Base-by-base conservation (phyloP, 805 yeast species). In the Tanozyma kutaoensis region DNA sequence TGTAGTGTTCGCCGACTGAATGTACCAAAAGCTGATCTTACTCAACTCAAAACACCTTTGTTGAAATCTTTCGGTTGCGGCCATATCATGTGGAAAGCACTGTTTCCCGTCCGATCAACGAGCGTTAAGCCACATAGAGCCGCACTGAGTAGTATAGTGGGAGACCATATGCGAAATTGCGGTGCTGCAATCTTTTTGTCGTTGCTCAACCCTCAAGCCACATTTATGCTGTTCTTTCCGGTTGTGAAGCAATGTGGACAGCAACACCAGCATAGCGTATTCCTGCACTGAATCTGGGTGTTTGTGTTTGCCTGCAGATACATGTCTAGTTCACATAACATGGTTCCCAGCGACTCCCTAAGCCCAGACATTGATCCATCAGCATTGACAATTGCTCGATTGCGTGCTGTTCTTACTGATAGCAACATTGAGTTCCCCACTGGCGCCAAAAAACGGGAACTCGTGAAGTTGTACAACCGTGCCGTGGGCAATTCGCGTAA, bases 381-480 rank as follows among this genome's bases (percentile, higher is more conserved):
- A 15, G 55, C 62, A 22, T 55, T 78, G 36, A 77, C 72, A 27
- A 74, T 81, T 14, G 71, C 85, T 3, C 71, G 79, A 32, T 58
- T 88, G 43, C 66, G 91, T 40, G 65, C 72, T 14, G 62, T 82
- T 14, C 57, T 88, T 28, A 50, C 60, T 9, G 74, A 69, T 29
- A 67, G 82, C 43, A 62, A 67, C n/a, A 58, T 86, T n/a, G 48
- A 52, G 2, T 75, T 62, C 43, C 64, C 78, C 0, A 55, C 77
- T 1, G 57, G 65, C 24, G 76, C 85, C 5, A 80, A 75, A 44
- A 88, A 88, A 48, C 52, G 67, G 5, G 72, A 69, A 9, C 58
- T 85, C 31, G 49, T 84, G 2, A 52, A 54, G n/a, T 41, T 76
- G n/a, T 81, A 73, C 50, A 45, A 50, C 7, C 27, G 45, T 5